phyloP scores from a whole-genome alignment of 2,329 filamentous ascomycete species.

The Neonectria punicea region DNA sequence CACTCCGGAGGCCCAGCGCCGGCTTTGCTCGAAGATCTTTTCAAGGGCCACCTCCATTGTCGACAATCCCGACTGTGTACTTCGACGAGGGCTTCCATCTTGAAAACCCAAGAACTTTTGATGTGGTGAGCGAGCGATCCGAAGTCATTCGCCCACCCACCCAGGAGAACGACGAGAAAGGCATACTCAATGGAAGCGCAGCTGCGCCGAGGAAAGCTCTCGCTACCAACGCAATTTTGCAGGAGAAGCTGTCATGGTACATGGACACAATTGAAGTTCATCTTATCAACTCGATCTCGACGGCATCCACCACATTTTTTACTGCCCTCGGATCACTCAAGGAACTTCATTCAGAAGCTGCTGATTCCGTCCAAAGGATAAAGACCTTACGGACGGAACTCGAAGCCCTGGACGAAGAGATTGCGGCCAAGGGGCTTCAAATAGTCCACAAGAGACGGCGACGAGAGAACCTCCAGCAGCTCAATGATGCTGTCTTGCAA shows the following conservation, averaged over 20 bases:
- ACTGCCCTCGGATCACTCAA: conserved; percentile 90
- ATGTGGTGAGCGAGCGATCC: conserved; percentile 94
- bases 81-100: conserved; percentile 96
- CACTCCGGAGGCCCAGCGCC: conserved; percentile 56
- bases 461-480: conserved; percentile 83
- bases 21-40: conserved; percentile 66
- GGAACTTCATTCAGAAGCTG: conserved; percentile 90
- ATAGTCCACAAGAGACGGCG: conserved; percentile 85
- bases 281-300: conserved; percentile 94
- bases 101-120: conserved; percentile 95
- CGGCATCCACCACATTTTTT: conserved; percentile 95
- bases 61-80: conserved; percentile 92
- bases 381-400: conserved; percentile 83
- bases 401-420: conserved; percentile 82
- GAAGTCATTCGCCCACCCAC: conserved; percentile 85
- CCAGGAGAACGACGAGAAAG: conserved; percentile 64
- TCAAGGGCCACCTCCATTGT: conserved; percentile 84
- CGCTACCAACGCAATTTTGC: conserved; percentile 94
- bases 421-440: conserved; percentile 85
- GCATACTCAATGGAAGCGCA: conserved; percentile 65
- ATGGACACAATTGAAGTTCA: conserved; percentile 99
- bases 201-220: conserved; percentile 80
- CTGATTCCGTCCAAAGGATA: conserved; percentile 89
- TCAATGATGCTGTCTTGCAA: conserved; percentile 86
- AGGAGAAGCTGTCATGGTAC: conserved; percentile 99